Evolutionary conservation across 2,329 filamentous ascomycete genomes (phyloP).

Genomic region (Trichoderma sp.): DNA sequence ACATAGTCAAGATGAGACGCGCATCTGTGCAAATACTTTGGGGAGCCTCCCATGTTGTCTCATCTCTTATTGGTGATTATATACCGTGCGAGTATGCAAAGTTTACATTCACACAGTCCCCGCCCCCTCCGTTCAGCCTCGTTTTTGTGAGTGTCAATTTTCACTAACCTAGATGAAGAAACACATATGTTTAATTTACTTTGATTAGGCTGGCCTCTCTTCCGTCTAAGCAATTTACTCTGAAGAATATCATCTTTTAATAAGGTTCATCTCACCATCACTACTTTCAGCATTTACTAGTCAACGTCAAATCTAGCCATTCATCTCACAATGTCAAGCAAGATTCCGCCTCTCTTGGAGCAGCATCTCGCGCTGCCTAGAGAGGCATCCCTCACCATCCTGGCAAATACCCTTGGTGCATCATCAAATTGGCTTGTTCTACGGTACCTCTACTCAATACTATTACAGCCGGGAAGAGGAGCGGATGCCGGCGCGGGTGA

Average conservation of each 20-base stretch:
- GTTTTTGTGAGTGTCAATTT: not conserved
- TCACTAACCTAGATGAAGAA: not conserved
- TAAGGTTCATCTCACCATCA: not conserved
- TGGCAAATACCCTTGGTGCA: slow-evolving; percentile 68
- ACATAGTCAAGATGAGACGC: no score
- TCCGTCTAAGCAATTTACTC: not conserved
- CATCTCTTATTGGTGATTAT: not conserved
- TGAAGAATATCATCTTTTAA: not conserved
- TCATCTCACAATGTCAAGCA: slow-evolving; percentile 45
- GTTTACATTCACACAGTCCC: slow-evolving; percentile 19
- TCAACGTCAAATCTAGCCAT: not conserved
- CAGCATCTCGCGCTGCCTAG: slow-evolving; percentile 62
- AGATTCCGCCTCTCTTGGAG: slow-evolving; percentile 65
- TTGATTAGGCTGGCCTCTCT: not conserved
- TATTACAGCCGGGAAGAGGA: slow-evolving; percentile 39
- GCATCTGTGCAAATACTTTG: no score
- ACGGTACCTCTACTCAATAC: slow-evolving; percentile 55
- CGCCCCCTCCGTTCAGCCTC: slow-evolving; percentile 24
- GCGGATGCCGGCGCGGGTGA: slow-evolving; percentile 30
- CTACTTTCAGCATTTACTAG: not conserved
- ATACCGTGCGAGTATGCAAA: slow-evolving; percentile 6
- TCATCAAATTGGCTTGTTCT: slow-evolving; percentile 67
- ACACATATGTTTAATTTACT: not conserved
- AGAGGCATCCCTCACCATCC: slow-evolving; percentile 61
- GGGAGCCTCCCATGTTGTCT: no score